Conservation (phyloP, 495 filamentous ascomycete species). For the Penicillium subrubescens region DNA sequence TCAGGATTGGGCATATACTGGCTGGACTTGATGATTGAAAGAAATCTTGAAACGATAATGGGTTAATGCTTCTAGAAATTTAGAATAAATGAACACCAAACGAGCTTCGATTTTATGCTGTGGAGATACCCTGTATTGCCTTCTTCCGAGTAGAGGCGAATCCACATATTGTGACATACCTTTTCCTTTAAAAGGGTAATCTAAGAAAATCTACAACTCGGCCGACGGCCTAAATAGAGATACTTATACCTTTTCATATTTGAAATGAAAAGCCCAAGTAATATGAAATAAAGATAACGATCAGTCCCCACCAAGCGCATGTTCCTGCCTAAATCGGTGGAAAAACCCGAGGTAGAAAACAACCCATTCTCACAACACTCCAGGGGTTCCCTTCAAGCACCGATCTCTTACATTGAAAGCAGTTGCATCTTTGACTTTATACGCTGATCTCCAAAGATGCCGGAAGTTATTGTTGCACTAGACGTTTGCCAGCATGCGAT, state of each 20-base stretch:
- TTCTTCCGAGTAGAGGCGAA: neutral
- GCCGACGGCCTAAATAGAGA: neutral
- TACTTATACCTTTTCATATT: neutral
- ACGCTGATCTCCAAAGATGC: neutral
- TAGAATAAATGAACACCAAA: neutral
- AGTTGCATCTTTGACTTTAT: neutral
- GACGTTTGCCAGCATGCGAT: neutral
- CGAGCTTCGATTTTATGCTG: neutral
- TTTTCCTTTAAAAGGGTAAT: neutral
- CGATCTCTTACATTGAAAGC: neutral
- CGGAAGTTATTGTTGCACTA: neutral
- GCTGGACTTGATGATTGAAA: conserved; percentile 31
- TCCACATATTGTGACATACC: neutral
- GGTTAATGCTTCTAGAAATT: conserved; percentile 12
- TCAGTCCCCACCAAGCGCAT: neutral
- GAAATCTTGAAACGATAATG: conserved; percentile 31
- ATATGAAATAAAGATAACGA: neutral
- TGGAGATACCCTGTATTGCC: neutral
- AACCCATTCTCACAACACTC: neutral
- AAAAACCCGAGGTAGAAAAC: neutral
- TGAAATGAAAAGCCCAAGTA: neutral
- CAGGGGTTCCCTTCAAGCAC: neutral
- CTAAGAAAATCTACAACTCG: neutral
- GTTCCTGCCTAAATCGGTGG: neutral
- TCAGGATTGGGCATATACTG: conserved; percentile 23